Conservation (phyloP, 192 early-diverging fungal species). For the Umbelopsis isabellina region DNA sequence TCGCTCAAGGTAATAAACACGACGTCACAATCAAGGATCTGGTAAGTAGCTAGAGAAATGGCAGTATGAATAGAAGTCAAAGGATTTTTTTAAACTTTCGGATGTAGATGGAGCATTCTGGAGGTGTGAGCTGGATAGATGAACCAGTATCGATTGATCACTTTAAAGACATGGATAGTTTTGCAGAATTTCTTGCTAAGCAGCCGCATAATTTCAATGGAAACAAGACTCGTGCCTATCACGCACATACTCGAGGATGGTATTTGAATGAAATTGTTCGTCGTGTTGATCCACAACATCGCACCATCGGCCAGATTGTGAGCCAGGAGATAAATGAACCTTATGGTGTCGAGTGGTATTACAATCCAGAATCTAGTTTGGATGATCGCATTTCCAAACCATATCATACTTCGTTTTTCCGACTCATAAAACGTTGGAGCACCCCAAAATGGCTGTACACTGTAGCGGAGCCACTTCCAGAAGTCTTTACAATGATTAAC, state of each 20-base stretch:
- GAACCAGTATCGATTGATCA: conserved; percentile 47
- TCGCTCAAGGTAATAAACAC: conserved; percentile 69
- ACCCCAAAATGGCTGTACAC: background rate
- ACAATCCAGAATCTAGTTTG: conserved; percentile 44
- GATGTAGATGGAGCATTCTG: conserved; percentile 56
- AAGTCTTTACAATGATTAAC: background rate
- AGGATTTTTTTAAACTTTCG: too few relatives aligned
- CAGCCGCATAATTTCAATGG: conserved; percentile 73
- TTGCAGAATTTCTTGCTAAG: conserved; percentile 53
- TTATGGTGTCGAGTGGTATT: conserved; percentile 61
- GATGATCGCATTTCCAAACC: conserved; percentile 39
- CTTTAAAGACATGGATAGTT: conserved; percentile 49
- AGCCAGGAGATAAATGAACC: conserved; percentile 56
- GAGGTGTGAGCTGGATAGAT: conserved; percentile 69
- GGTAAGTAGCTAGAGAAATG: conserved; percentile 3
- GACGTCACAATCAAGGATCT: conserved; percentile 64
- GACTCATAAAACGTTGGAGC: background rate
- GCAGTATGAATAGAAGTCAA: too few relatives aligned
- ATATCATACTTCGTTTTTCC: conserved; percentile 23
- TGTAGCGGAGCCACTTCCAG: background rate
- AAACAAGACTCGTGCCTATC: conserved; percentile 53
- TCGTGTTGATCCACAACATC: conserved; percentile 58
- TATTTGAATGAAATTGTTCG: conserved; percentile 74
- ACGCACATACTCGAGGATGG: conserved; percentile 70
- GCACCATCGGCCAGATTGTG: conserved; percentile 64